phyloP scores from a whole-genome alignment of 129 eudicot genomes.

The Sambucus nigra region DNA sequence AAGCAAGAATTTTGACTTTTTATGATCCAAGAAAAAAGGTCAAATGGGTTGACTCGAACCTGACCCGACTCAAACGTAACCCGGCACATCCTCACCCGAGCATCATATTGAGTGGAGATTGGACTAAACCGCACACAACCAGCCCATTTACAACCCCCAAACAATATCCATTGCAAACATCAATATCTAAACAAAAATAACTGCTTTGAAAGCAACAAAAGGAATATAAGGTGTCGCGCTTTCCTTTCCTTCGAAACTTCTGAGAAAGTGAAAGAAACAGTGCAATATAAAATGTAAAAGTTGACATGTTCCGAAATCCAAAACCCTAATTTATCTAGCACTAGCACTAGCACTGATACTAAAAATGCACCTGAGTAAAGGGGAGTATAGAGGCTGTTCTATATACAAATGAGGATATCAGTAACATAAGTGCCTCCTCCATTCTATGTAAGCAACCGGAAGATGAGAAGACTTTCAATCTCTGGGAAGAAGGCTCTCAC shows the following conservation, averaged over 20 bases:
- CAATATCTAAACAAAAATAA: too few relatives aligned
- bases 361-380: not conserved
- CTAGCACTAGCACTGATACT: not conserved
- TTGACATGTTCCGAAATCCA: slow-evolving; percentile 7
- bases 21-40: too few relatives aligned
- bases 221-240: not conserved
- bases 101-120: too few relatives aligned
- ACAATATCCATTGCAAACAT: too few relatives aligned
- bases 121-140: too few relatives aligned
- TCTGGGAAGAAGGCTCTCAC: slow-evolving; percentile 40
- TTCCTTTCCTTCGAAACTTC: not conserved
- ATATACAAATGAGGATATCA: not conserved
- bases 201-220: too few relatives aligned
- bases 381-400: not conserved
- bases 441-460: not conserved
- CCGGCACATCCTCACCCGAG: too few relatives aligned
- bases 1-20: too few relatives aligned
- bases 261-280: not conserved
- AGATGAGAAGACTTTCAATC: slow-evolving; percentile 24
- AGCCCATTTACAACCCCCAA: too few relatives aligned
- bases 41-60: too few relatives aligned
- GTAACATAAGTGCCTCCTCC: not conserved
- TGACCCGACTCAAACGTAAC: too few relatives aligned
- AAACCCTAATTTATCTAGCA: not conserved
- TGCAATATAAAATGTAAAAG: slow-evolving; percentile 1